These are phyloP conservation scores for Ceratocystiopsis sp. DNA, from an alignment of 2,329 filamentous ascomycete genomes.

Conservation along the genomic window DNA sequence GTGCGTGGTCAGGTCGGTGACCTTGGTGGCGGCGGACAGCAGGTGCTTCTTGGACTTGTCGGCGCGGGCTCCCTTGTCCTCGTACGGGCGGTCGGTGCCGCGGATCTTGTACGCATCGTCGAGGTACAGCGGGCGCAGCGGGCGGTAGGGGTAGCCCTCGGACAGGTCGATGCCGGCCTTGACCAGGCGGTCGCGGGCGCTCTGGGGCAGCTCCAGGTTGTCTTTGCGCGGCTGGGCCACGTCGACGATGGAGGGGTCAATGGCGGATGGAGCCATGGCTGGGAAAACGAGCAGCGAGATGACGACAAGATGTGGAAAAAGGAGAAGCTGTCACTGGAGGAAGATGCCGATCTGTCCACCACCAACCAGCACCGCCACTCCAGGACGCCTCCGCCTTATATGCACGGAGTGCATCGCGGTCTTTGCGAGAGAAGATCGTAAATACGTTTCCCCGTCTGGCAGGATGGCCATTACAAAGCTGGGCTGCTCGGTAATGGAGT, in stretches of 20 bases:
- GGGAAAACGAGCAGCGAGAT: no score
- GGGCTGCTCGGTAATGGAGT: no score
- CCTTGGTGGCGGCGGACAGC: constrained; percentile 42
- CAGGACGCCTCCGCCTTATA: no score
- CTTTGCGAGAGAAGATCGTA: no score
- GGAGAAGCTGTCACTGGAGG: no score
- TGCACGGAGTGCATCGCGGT: no score
- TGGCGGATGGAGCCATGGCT: constrained; percentile 36
- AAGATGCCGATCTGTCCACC: no score
- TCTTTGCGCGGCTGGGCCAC: constrained; percentile 46
- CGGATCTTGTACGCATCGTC: constrained; percentile 54
- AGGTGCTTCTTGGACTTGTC: constrained; percentile 46
- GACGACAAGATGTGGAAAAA: no score
- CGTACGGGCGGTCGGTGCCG: constrained; percentile 33
- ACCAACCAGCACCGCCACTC: no score
- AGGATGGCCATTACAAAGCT: no score
- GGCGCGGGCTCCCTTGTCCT: constrained; percentile 47
- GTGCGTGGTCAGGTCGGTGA: constrained; percentile 42
- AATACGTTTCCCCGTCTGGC: no score
- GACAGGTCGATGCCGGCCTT: constrained; percentile 55
- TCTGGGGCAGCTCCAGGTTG: constrained; percentile 40
- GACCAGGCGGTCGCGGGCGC: constrained; percentile 39
- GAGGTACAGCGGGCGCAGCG: constrained; percentile 47
- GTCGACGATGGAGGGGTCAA: constrained; percentile 46
- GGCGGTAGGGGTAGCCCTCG: constrained; percentile 54